Conservation (phyloP, 768 basidiomycete genomes). For the Hemileccinum rubropunctum region DNA sequence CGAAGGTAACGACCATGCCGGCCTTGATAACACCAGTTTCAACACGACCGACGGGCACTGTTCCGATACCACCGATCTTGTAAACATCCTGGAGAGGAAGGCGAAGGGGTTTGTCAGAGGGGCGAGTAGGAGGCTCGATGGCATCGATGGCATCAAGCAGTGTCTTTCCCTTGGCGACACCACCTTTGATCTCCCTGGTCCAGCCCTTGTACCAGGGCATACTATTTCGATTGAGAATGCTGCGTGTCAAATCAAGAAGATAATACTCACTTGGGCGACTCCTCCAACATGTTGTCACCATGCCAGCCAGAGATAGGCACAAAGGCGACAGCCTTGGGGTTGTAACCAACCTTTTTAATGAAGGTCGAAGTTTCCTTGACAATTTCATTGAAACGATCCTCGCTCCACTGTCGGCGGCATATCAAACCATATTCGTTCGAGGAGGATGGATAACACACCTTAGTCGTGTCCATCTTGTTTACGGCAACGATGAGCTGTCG, state of each 20-base stretch:
- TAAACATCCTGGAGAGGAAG: constrained; percentile 99
- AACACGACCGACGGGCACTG: constrained; percentile 99
- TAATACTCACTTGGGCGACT: constrained; percentile 78
- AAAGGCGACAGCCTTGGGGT: constrained; percentile 97
- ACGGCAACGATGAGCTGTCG: constrained; percentile 99
- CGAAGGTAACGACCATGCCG: constrained; percentile 98
- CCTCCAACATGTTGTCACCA: constrained; percentile 99
- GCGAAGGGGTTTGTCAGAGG: constrained; percentile 99
- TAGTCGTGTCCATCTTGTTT: constrained; percentile 99
- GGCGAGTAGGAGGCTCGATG: constrained; percentile 96
- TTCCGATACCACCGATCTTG: constrained; percentile 99
- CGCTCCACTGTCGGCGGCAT: constrained; percentile 75
- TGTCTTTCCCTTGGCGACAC: constrained; percentile 96
- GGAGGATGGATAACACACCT: constrained; percentile 45
- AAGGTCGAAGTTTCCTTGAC: constrained; percentile 96
- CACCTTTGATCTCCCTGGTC: constrained; percentile 94
- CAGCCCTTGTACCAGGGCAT: constrained; percentile 99
- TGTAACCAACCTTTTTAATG: constrained; percentile 99
- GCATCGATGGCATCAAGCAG: constrained; percentile 99
- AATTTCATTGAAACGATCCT: constrained; percentile 99
- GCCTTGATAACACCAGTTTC: constrained; percentile 99
- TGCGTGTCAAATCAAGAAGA: background rate
- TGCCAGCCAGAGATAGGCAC: constrained; percentile 99
- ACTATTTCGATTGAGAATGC: constrained; percentile 41
- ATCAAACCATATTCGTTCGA: constrained; percentile 1